Conservation (phyloP, 192 early-diverging fungal genomes). For the Allomyces arbusculus region DNA sequence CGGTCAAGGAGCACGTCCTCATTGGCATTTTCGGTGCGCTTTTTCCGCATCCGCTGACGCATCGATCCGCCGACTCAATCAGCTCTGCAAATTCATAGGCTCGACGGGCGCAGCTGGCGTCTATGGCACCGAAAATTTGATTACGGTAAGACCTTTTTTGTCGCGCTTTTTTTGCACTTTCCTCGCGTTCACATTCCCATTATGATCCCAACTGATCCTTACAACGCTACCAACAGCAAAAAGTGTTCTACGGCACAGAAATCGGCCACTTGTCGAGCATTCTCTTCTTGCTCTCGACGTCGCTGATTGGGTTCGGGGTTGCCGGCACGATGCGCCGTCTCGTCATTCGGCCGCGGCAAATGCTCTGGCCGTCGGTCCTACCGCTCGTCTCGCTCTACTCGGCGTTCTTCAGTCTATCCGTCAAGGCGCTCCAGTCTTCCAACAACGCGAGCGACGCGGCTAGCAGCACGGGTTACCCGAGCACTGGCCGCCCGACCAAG, state of each 20-base stretch:
- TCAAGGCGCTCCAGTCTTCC: slow-evolving; percentile 16
- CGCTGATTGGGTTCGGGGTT: slow-evolving; percentile 41
- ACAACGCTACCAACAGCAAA: no score
- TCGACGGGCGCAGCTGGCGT: no score
- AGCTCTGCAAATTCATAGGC: no score
- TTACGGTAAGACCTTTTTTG: no score
- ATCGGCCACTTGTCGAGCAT: slow-evolving; percentile 21
- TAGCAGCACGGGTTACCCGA: no score
- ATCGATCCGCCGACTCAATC: no score
- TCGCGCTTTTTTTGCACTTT: no score
- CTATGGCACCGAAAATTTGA: no score
- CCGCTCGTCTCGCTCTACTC: slow-evolving; percentile 56
- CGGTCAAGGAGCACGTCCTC: slow-evolving; percentile 72
- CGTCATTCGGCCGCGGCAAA: slow-evolving; percentile 63
- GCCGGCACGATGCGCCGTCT: slow-evolving; percentile 52
- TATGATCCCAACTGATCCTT: no score
- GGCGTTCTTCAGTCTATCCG: slow-evolving; percentile 9
- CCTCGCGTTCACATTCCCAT: no score
- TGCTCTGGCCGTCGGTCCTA: slow-evolving; percentile 74
- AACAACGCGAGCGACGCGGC: slow-evolving; percentile 26
- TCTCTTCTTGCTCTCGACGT: slow-evolving; percentile 47
- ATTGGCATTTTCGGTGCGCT: slow-evolving; percentile 30
- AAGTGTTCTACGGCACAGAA: slow-evolving; percentile 28
- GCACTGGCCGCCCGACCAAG: no score
- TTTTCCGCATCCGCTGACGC: not conserved